Evolutionary conservation across 768 basidiomycete species (phyloP), one percentile per base, ranked within the genome.

Genomic region (Tricholomella constricta): DNA sequence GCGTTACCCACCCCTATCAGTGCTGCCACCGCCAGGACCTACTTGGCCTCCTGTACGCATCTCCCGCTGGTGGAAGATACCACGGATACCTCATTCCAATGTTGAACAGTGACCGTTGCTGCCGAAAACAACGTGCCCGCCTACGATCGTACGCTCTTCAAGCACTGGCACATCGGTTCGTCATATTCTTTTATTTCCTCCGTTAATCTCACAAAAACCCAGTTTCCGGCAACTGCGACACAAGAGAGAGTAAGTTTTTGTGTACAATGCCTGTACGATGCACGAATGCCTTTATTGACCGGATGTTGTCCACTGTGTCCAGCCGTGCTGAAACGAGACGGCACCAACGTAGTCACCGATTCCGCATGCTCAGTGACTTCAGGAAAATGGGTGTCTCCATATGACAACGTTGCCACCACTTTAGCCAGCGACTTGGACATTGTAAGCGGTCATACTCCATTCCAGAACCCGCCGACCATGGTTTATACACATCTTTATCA

Each of bases 201-300:
- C 40, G 12, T 14, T 34, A 19, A 19, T 17, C 23, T 38, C n/a
- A 19, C 37, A 29, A 11, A 51, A 8, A 22, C 45, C 11, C 49
- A 80, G 78, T 82, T 56, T 77, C 74, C 1, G 81, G 81, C 23
- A 70, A 58, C 2, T 83, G 81, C 62, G 71, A 82, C 60, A 80
- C 81, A 3, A 68, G 80, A 36, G 79, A 82, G 61, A 80, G 79
- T 80, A 48, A 53, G 76, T 17, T 37, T 35, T 2, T 11, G 9
- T 31, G n/a, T 25, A 31, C 25, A 6, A 29, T 59, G 17, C 45
- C 43, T 34, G 36, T 43, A n/a, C n/a, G n/a, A n/a, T n/a, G n/a
- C n/a, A n/a, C n/a, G n/a, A n/a, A n/a, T n/a, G n/a, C n/a, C n/a
- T n/a, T n/a, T n/a, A n/a, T n/a, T n/a, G n/a, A n/a, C 17, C 81